These are phyloP conservation scores for Trichoderma afroharzianum DNA, from an alignment of 2,329 filamentous ascomycete genomes.

Conservation along the genomic window DNA sequence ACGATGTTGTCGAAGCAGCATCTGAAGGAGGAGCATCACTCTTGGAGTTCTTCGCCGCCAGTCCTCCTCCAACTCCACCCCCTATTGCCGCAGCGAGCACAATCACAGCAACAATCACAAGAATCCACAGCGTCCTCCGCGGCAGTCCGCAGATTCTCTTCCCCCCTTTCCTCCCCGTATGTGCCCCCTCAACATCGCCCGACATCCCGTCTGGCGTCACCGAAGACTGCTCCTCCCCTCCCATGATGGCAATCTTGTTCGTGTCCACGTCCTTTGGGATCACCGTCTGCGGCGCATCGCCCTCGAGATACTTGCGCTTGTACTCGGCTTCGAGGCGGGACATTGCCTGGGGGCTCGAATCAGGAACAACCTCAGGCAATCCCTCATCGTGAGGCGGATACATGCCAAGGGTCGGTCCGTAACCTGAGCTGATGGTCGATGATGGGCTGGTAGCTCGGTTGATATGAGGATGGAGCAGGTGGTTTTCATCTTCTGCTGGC, in stretches of 20 bases:
- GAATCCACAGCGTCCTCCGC: slow-evolving; percentile 19
- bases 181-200: neutral
- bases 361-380: slow-evolving; percentile 12
- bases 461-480: neutral
- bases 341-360: neutral
- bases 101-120: slow-evolving; percentile 16
- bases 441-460: neutral
- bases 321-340: slow-evolving; percentile 10
- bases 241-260: slow-evolving; percentile 10
- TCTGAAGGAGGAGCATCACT: neutral
- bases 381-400: slow-evolving; percentile 8
- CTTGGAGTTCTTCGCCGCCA: slow-evolving; percentile 17
- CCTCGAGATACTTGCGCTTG: slow-evolving; percentile 13
- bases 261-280: neutral
- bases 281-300: neutral
- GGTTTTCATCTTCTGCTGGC: neutral
- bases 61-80: slow-evolving; percentile 21
- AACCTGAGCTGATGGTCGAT: slow-evolving; percentile 8
- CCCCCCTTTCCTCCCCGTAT: neutral
- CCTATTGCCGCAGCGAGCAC: slow-evolving; percentile 20
- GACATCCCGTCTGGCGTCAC: neutral
- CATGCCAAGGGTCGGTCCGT: slow-evolving; percentile 2
- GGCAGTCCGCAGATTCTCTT: slow-evolving; percentile 17
- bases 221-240: neutral
- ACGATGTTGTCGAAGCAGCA: neutral